Base-by-base conservation (phyloP, 2,329 filamentous ascomycete species). In the Epichloe elymi region DNA sequence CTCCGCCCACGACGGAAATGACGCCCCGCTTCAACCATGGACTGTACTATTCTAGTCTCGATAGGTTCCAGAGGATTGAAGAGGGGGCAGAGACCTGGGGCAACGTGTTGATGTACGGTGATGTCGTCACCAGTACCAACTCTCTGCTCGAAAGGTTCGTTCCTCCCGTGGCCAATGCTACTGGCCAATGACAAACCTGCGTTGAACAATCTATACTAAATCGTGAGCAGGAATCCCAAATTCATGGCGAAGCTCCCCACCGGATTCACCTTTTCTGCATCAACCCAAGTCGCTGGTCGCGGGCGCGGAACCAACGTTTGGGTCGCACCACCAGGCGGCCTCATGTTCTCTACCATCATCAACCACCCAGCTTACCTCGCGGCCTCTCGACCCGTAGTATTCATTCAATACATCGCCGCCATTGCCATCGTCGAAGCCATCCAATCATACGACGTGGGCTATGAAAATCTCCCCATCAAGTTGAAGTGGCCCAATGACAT, bases 401-500 rank as follows among this genome's bases (percentile, higher is more conserved):
- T 98, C 66, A 75, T 97, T 30, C 93, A 97, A 66, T 98, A 98
- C 63, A 77, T 98, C 14, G 83, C 88, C 0, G 90, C 89, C 1
- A 79, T 98, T 44, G 90, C 93, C 40, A 85, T 91, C 41, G 85
- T 94, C 3, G 79, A 87, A 55, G 91, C 88, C 0, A 83, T 97
- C 55, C 83, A 86, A 56, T 76, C 74, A 26, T 97, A 97, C 62
- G 88, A 84, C 46, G 67, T 68, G 2, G 87, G 83, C 7, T 97
- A 94, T 65, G 74, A 79, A 5, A 73, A 80, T 0, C 66, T 97
- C 4, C 86, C 87, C 0, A 76, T 98, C 40, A 89, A 86, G 63
- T 70, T 98, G 35, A 98, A 98, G 67, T 98, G 93, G 93, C 93
- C 93, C 11, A 98, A 98, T 61, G 93, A 98, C 63, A 87, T 98